These are phyloP conservation scores for Luffa aegyptiaca DNA, from an alignment of 306 rosid genomes.

Conservation along the genomic window DNA sequence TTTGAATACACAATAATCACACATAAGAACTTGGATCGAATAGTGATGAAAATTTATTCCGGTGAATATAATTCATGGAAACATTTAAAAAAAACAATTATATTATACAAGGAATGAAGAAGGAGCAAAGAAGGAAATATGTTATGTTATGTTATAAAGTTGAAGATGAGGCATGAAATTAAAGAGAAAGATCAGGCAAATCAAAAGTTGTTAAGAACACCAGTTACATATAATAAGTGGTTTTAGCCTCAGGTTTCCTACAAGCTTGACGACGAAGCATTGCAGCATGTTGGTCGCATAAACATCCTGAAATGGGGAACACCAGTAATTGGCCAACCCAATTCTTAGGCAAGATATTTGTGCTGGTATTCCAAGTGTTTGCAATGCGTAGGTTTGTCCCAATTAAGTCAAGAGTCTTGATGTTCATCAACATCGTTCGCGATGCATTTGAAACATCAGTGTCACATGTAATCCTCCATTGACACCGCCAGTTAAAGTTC, in stretches of 20 bases:
- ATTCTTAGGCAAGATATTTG: slow-evolving; percentile 69
- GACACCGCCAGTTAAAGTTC: slow-evolving; percentile 73
- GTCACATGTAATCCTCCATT: slow-evolving; percentile 63
- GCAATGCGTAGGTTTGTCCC: slow-evolving; percentile 55
- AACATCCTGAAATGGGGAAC: slow-evolving; percentile 71
- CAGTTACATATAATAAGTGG: slow-evolving; percentile 89
- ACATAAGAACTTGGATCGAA: neutral
- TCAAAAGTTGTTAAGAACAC: slow-evolving; percentile 84
- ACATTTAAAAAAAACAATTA: neutral
- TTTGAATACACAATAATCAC: neutral
- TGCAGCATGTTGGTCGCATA: slow-evolving; percentile 96
- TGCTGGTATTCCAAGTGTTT: slow-evolving; percentile 45
- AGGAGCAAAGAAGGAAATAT: neutral
- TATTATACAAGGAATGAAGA: too few species aligned
- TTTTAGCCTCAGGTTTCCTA: slow-evolving; percentile 69
- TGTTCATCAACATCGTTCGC: slow-evolving; percentile 84
- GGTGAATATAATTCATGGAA: neutral
- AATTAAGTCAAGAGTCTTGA: slow-evolving; percentile 57
- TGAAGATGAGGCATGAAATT: neutral
- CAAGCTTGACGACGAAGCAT: slow-evolving; percentile 85
- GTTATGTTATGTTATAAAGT: neutral
- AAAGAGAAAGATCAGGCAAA: slow-evolving; percentile 71
- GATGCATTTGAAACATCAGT: slow-evolving; percentile 91
- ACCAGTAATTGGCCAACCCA: slow-evolving; percentile 72
- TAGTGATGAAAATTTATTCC: neutral